Conservation (phyloP, 768 basidiomycete genomes). For the Mycena olivaceomarginata region DNA sequence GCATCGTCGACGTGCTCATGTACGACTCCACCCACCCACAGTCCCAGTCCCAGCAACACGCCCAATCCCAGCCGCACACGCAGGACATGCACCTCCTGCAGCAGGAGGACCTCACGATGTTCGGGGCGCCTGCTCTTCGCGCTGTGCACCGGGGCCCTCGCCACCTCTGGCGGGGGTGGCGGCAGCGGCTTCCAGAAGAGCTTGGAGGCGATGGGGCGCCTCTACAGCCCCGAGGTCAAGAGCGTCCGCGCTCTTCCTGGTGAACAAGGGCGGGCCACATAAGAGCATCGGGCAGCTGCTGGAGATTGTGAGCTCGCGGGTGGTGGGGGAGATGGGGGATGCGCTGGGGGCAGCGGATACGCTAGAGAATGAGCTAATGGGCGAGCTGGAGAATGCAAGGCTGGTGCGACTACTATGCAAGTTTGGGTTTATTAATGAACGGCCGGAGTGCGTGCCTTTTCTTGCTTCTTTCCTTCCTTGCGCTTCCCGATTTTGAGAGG, state of each 20-base stretch:
- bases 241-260: slow-evolving; percentile 84
- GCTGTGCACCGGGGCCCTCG: slow-evolving; percentile 82
- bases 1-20: slow-evolving; percentile 89
- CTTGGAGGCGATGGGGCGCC: slow-evolving; percentile 83
- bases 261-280: slow-evolving; percentile 80
- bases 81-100: slow-evolving; percentile 77
- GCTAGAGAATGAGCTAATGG: slow-evolving; percentile 88
- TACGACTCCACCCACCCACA: slow-evolving; percentile 65
- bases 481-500: too few species aligned
- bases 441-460: slow-evolving; percentile 87
- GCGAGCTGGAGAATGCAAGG: slow-evolving; percentile 95
- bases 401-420: slow-evolving; percentile 93
- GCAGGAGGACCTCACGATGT: slow-evolving; percentile 92
- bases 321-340: slow-evolving; percentile 90
- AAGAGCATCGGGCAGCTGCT: slow-evolving; percentile 89
- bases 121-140: slow-evolving; percentile 92
- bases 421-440: slow-evolving; percentile 98
- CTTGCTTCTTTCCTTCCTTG: neutral
- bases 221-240: slow-evolving; percentile 90
- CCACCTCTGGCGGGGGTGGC: slow-evolving; percentile 74
- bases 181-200: slow-evolving; percentile 80
- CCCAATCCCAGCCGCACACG: slow-evolving; percentile 47
- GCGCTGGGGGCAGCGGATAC: slow-evolving; percentile 88
- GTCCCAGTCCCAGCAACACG: too few species aligned
- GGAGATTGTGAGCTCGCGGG: slow-evolving; percentile 83